A percentile compares a stretch with the other conserved stretches of the same genome.
phyloP scores from a whole-genome alignment of 164 flowering plant species.

The Paratinospora sagittata region DNA sequence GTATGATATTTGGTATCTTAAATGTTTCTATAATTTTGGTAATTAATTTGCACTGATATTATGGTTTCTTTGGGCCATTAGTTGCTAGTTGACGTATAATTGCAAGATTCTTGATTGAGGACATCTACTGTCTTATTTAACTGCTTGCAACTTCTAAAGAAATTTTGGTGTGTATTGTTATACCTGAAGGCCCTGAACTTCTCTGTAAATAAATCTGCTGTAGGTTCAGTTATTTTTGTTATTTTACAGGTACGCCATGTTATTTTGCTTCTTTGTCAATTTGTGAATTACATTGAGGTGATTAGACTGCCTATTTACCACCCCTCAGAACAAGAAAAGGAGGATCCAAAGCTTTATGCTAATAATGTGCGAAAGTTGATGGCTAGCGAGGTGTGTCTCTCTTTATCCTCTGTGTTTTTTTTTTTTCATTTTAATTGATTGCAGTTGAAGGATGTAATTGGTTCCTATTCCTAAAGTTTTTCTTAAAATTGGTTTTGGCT shows the following conservation, averaged over 20 bases:
- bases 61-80: neutral
- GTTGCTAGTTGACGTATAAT: neutral
- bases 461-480: neutral
- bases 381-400: constrained; percentile 74
- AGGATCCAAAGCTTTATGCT: constrained; percentile 86
- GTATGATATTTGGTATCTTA: neutral
- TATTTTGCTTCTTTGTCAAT: constrained; percentile 82
- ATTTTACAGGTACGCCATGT: constrained; percentile 81
- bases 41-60: neutral
- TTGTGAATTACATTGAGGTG: constrained; percentile 81
- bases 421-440: neutral
- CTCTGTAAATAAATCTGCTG: no score
- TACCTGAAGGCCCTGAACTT: neutral
- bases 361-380: constrained; percentile 71
- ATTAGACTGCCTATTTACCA: constrained; percentile 59
- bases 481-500: neutral
- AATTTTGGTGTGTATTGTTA: neutral
- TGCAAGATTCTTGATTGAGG: neutral
- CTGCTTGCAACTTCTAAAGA: neutral
- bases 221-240: neutral
- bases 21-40: neutral
- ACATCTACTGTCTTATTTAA: neutral
- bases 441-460: neutral
- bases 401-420: neutral
- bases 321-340: constrained; percentile 84